Evolutionary conservation across 202 grass and related monocot species (phyloP), one percentile per base, ranked within the genome.

Genomic region (Saccharum hybrid): DNA sequence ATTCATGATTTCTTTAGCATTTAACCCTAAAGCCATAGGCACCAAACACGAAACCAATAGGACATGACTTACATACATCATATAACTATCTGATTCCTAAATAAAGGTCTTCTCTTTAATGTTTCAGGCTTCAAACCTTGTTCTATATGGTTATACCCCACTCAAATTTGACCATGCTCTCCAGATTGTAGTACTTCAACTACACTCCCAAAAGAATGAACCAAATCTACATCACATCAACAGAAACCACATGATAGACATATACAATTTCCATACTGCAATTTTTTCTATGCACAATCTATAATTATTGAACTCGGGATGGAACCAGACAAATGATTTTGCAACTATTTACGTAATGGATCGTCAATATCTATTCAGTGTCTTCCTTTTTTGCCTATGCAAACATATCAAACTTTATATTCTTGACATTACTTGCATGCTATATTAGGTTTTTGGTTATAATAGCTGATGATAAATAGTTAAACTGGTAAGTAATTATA

Each of bases 371-470:
- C 33, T 75, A 46, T 22, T 74, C 72, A 67, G 16, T 11, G 56
- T 66, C 31, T 65, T 66, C 45, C n/a, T 42, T 11, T 11, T 80
- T 77, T 77, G 22, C 59, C 21, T 11, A 63, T 43, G 22, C 46
- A 49, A 74, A 42, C 16, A 59, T 74, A 41, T 11, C 36, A 38
- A 28, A 52, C 12, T 12, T 36, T 57, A 36, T 8, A 57, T 66
- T 16, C 42, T 56, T 36, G 19, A 18, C 6, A 79, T 51, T 34
- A 40, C 37, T 40, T 60, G 10, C 3, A 60, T 4, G 23, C 6
- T 69, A 68, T 83, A 76, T 21, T 76, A 61, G 82, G 8, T 10
- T 74, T 21, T 74, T 54, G 43, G 36, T 8, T 57, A 56, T 28
- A 59, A 9, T 65, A 28, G 19, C 41, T 63, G 10, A 80, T 43